Conservation (phyloP, 768 basidiomycete species). For the Suillus subaureus region DNA sequence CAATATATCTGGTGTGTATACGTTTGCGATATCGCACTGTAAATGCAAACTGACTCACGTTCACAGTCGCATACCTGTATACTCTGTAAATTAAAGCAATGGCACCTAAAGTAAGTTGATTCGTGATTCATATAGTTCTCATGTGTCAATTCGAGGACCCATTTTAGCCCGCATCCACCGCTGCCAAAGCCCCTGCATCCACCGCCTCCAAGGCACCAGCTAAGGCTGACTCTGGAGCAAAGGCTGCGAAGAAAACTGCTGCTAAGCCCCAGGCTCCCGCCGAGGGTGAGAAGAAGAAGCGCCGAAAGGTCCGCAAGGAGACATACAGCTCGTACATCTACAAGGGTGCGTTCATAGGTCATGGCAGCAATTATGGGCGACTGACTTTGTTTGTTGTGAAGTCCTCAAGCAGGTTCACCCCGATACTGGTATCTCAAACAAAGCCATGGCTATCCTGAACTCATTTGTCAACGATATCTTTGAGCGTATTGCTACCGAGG, state of each 20-base stretch:
- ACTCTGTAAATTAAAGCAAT: constrained; percentile 35
- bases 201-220: constrained; percentile 63
- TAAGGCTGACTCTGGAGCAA: constrained; percentile 41
- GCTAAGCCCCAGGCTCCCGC: constrained; percentile 53
- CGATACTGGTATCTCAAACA: constrained; percentile 92
- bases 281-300: constrained; percentile 78
- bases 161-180: constrained; percentile 42
- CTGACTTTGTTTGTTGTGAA: constrained; percentile 24
- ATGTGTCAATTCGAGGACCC: constrained; percentile 18
- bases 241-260: constrained; percentile 64
- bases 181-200: constrained; percentile 47
- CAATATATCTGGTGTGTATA: constrained; percentile 26
- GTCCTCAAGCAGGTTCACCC: constrained; percentile 93
- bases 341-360: constrained; percentile 52
- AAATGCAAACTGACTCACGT: constrained; percentile 17
- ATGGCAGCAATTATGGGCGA: background rate
- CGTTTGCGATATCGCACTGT: constrained; percentile 5
- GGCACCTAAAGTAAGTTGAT: constrained; percentile 38
- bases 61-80: constrained; percentile 34
- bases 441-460: constrained; percentile 83
- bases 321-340: constrained; percentile 87
- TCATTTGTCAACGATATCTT: constrained; percentile 87
- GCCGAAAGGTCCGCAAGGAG: constrained; percentile 79
- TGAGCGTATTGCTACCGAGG: constrained; percentile 76
- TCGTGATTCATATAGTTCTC: background rate